phyloP scores from a whole-genome alignment of 2,329 filamentous ascomycete genomes.

The Alternaria conjuncta region DNA sequence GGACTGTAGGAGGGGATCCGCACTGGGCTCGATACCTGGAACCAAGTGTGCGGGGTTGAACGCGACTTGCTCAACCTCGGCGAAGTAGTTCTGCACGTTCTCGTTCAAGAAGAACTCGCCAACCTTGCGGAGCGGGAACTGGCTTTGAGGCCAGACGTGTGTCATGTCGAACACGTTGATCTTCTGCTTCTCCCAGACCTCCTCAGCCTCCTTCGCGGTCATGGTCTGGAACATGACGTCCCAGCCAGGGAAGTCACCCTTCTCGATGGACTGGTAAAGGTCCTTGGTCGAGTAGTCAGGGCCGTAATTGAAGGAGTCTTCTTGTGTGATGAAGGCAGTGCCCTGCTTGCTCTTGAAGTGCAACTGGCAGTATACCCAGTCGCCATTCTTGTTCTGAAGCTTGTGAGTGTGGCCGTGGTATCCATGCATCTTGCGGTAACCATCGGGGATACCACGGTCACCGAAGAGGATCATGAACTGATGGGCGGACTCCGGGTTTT shows the following conservation, averaged over 20 bases:
- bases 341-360: constrained; percentile 63
- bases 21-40: constrained; percentile 72
- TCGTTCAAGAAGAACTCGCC: constrained; percentile 61
- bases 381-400: constrained; percentile 60
- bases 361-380: constrained; percentile 61
- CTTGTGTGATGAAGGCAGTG: constrained; percentile 59
- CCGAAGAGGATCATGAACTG: constrained; percentile 63
- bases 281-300: constrained; percentile 62
- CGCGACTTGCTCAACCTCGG: constrained; percentile 72
- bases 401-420: constrained; percentile 61
- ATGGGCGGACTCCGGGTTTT: constrained; percentile 62
- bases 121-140: constrained; percentile 61
- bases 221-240: constrained; percentile 60
- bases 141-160: constrained; percentile 61
- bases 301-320: constrained; percentile 57
- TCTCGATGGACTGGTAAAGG: constrained; percentile 59
- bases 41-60: constrained; percentile 72
- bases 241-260: constrained; percentile 61
- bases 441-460: constrained; percentile 62
- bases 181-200: constrained; percentile 59
- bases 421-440: constrained; percentile 63
- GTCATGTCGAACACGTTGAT: constrained; percentile 64
- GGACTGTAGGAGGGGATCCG: constrained; percentile 72
- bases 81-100: constrained; percentile 66
- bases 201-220: constrained; percentile 60